phyloP scores from a whole-genome alignment of 164 flowering plant genomes.

The Liriodendron chinense region DNA sequence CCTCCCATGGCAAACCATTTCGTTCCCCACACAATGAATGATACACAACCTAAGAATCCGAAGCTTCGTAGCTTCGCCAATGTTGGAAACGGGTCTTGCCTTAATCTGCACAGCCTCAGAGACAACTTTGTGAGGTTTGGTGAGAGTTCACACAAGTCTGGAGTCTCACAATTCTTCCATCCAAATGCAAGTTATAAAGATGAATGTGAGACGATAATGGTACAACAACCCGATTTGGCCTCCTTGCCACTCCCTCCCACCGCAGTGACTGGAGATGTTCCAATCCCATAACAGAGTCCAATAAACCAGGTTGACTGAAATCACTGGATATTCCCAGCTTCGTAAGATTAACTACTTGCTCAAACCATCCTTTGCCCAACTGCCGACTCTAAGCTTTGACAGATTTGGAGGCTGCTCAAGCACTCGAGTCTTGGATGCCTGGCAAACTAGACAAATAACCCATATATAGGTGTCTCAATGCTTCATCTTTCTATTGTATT shows the following conservation, averaged over 20 bases:
- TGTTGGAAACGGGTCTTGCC: background rate
- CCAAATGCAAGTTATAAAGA: background rate
- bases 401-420: background rate
- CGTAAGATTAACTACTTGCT: background rate
- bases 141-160: background rate
- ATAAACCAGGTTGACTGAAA: background rate
- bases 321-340: background rate
- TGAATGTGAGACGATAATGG: background rate
- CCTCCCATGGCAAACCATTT: background rate
- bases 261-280: background rate
- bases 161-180: background rate
- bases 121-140: conserved; percentile 4
- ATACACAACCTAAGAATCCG: background rate
- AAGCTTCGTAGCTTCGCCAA: background rate
- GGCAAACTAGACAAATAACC: background rate
- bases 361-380: background rate
- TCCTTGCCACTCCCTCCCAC: background rate
- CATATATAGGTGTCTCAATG: background rate
- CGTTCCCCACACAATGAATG: conserved; percentile 13
- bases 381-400: background rate
- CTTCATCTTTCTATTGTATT: background rate
- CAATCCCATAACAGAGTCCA: background rate
- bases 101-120: background rate
- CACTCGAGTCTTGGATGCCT: background rate
- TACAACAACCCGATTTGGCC: background rate